These are phyloP conservation scores for Globisporangium echinulatum DNA, from an alignment of 352 stramenopile species.

Conservation along the genomic window DNA sequence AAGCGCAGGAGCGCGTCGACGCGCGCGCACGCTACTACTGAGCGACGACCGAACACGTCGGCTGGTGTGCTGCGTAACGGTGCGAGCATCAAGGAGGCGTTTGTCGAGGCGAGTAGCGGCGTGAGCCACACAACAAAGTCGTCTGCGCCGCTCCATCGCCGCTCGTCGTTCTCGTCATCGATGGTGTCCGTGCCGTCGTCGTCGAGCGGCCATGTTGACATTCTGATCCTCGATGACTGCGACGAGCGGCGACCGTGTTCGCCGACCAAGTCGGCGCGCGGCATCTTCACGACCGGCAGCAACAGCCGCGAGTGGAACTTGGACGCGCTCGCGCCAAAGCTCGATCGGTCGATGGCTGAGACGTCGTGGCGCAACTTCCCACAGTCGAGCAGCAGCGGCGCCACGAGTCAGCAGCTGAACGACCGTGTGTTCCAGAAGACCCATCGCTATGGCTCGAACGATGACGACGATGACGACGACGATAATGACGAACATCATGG, in stretches of 20 bases:
- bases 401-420: constrained; percentile 27
- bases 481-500: background rate
- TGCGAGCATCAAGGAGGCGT: constrained; percentile 40
- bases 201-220: constrained; percentile 29
- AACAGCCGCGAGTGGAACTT: constrained; percentile 50
- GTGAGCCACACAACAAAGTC: background rate
- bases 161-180: constrained; percentile 3
- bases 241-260: constrained; percentile 41
- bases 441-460: constrained; percentile 4
- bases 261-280: constrained; percentile 37
- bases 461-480: constrained; percentile 7
- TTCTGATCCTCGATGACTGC: constrained; percentile 48
- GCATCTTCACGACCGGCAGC: constrained; percentile 31
- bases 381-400: constrained; percentile 16
- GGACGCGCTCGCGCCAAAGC: constrained; percentile 41
- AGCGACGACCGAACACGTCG: constrained; percentile 44
- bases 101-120: constrained; percentile 26
- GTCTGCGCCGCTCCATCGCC: background rate
- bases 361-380: constrained; percentile 20
- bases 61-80: constrained; percentile 37
- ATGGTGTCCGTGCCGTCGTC: constrained; percentile 7
- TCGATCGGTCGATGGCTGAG: constrained; percentile 39
- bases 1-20: background rate
- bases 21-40: constrained; percentile 11
- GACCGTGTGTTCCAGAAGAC: constrained; percentile 27